phyloP scores from a whole-genome alignment of 164 flowering plant genomes.

The Aristolochia californica region DNA sequence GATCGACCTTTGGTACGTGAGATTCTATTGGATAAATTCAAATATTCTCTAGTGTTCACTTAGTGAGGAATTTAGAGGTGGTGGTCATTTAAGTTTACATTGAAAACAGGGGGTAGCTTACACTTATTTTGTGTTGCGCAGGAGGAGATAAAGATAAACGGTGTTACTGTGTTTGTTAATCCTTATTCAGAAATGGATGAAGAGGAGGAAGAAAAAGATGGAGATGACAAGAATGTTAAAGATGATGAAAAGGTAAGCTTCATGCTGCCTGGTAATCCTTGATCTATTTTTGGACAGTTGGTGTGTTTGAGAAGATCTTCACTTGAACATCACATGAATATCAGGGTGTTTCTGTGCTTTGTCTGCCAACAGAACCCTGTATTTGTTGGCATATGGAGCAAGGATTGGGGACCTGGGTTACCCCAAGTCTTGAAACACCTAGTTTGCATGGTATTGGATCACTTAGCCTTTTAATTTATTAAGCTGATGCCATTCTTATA shows the following conservation, averaged over 20 bases:
- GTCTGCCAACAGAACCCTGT: not conserved
- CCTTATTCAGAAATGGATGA: constrained; percentile 87
- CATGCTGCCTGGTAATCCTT: not conserved
- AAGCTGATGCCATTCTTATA: not conserved
- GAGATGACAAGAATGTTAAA: constrained; percentile 32
- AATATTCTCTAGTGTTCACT: too few species aligned
- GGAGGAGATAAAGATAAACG: constrained; percentile 87
- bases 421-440: too few species aligned
- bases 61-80: not conserved
- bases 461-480: not conserved
- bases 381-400: not conserved
- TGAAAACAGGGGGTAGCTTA: not conserved
- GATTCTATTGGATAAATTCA: not conserved
- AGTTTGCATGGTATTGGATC: not conserved
- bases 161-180: constrained; percentile 68
- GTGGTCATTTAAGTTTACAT: not conserved
- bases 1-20: constrained; percentile 79
- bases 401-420: not conserved
- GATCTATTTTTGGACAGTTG: not conserved
- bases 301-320: not conserved
- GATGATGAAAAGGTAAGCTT: constrained; percentile 57
- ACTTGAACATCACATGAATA: not conserved
- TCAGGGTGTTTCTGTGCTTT: not conserved
- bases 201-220: constrained; percentile 48
- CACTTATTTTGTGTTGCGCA: constrained; percentile 17